Evolutionary conservation across 768 basidiomycete species (phyloP).

Genomic region (Collybia nuda): DNA sequence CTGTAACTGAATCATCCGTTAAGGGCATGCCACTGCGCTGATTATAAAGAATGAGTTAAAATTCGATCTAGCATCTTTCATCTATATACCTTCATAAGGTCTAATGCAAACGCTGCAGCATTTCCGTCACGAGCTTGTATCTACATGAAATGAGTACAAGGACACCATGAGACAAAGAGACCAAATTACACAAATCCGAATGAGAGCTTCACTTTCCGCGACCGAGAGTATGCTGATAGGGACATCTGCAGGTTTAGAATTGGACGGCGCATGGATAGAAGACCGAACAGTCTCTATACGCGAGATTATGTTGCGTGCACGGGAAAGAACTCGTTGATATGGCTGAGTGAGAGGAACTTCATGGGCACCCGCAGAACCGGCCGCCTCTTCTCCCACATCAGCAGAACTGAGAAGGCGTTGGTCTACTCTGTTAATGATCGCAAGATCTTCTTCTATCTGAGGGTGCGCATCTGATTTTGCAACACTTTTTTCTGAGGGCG

Average conservation of each 20-base stretch:
- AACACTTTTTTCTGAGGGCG: conserved; percentile 8
- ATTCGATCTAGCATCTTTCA: not conserved
- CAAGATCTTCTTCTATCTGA: conserved; percentile 31
- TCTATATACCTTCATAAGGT: conserved; percentile 51
- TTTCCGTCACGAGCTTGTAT: conserved; percentile 42
- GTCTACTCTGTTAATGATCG: conserved; percentile 31
- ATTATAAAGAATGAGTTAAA: conserved; percentile 2
- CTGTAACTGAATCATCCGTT: conserved; percentile 43
- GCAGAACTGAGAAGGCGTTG: conserved; percentile 26
- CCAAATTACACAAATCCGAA: conserved; percentile 47
- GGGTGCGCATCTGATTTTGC: conserved; percentile 10
- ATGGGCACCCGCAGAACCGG: not conserved
- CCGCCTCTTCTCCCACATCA: not conserved
- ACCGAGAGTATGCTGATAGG: conserved; percentile 47
- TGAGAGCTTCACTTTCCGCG: conserved; percentile 54
- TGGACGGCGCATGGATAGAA: conserved; percentile 9
- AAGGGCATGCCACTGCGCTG: conserved; percentile 43
- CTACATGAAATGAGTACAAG: conserved; percentile 29
- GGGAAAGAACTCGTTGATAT: conserved; percentile 33
- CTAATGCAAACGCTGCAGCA: conserved; percentile 49
- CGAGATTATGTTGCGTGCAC: conserved; percentile 31
- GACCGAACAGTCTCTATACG: conserved; percentile 29
- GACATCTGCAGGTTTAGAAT: conserved; percentile 21
- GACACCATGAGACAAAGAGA: not conserved
- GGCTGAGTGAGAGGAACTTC: conserved; percentile 10